These are phyloP conservation scores for Lophiostoma macrostomum DNA, from an alignment of 495 filamentous ascomycete genomes.

Conservation along the genomic window DNA sequence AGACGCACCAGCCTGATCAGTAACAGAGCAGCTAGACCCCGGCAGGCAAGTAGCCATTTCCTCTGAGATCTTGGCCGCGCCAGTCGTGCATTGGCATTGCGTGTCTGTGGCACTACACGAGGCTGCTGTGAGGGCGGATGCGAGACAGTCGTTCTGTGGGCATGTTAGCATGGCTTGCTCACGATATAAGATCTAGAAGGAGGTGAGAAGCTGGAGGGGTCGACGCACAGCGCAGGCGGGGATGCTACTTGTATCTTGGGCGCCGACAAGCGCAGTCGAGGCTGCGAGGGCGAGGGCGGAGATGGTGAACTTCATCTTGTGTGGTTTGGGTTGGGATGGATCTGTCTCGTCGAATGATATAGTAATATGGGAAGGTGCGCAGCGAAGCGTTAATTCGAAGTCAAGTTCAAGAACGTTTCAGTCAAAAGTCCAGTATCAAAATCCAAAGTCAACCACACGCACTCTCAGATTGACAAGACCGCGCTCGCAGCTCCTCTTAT, in stretches of 20 bases:
- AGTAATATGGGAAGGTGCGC: too few species aligned
- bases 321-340: slow-evolving; percentile 2
- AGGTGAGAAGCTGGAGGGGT: neutral
- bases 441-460: too few species aligned
- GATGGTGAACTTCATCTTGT: slow-evolving; percentile 29
- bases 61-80: slow-evolving; percentile 27
- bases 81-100: slow-evolving; percentile 40
- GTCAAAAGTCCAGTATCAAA: too few species aligned
- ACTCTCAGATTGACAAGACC: too few species aligned
- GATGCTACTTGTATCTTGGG: slow-evolving; percentile 14
- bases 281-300: slow-evolving; percentile 17
- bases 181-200: neutral
- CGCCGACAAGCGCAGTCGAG: slow-evolving; percentile 8
- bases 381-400: too few species aligned
- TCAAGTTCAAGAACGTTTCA: too few species aligned
- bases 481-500: too few species aligned
- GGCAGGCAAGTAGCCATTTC: slow-evolving; percentile 31
- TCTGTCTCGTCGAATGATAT: neutral
- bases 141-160: slow-evolving; percentile 33
- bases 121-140: slow-evolving; percentile 30
- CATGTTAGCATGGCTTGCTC: too few species aligned
- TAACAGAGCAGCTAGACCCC: slow-evolving; percentile 12
- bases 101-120: slow-evolving; percentile 33
- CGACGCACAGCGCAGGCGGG: slow-evolving; percentile 30
- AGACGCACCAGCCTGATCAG: slow-evolving; percentile 32